Evolutionary conservation across 352 stramenopile species (phyloP).

Genomic region (Phytophthora palmivora): DNA sequence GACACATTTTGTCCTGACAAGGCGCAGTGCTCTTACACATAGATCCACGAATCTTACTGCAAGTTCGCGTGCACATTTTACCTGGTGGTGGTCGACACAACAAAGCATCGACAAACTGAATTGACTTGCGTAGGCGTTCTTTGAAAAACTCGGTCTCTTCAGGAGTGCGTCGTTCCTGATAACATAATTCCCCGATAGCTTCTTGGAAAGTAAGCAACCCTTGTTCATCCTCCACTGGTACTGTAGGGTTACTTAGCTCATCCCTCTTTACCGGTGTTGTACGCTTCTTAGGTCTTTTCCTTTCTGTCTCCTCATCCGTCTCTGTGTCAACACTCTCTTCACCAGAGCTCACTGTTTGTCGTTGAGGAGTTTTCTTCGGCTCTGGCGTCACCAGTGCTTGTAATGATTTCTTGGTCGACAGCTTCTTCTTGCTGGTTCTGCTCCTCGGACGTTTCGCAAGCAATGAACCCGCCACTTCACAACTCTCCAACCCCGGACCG

Average conservation of each 20-base stretch:
- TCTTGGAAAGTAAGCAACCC: constrained; percentile 69
- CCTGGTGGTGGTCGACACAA: constrained; percentile 61
- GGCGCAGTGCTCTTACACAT: constrained; percentile 73
- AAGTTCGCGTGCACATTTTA: constrained; percentile 54
- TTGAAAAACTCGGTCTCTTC: constrained; percentile 77
- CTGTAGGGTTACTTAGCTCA: constrained; percentile 23
- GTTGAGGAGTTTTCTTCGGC: constrained; percentile 24
- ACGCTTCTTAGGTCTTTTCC: constrained; percentile 21
- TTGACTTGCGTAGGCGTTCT: too few relatives aligned
- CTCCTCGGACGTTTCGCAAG: constrained; percentile 28
- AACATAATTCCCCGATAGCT: constrained; percentile 73
- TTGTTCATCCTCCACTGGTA: constrained; percentile 51
- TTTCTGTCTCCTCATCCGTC: constrained; percentile 27
- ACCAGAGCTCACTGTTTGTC: constrained; percentile 17
- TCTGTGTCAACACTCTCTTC: constrained; percentile 38
- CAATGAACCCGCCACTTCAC: constrained; percentile 15
- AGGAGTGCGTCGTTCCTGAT: constrained; percentile 54
- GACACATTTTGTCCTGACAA: constrained; percentile 75
- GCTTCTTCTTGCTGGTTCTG: constrained; percentile 34
- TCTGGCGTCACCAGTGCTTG: constrained; percentile 14
- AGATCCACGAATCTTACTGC: constrained; percentile 66
- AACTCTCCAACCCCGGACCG: constrained; percentile 12
- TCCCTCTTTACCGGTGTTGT: constrained; percentile 17
- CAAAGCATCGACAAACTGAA: constrained; percentile 73
- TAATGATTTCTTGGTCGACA: constrained; percentile 30